Conservation (phyloP, 1,284 basidiomycete genomes). For the Sphagnurus paluster region DNA sequence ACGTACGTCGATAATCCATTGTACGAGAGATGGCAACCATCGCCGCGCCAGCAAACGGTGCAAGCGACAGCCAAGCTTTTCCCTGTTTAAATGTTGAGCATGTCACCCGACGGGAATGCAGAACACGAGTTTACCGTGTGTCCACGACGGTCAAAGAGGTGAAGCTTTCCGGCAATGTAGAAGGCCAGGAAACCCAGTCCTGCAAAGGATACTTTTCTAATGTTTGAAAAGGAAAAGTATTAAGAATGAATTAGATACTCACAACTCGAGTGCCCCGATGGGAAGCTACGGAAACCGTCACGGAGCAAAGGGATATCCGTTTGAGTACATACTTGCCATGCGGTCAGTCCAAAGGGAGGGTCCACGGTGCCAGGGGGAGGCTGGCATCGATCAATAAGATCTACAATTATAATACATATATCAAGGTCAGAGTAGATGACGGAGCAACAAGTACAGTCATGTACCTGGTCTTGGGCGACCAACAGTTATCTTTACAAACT, state of each 20-base stretch:
- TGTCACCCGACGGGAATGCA: background rate
- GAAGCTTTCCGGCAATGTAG: conserved; percentile 90
- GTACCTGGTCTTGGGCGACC: conserved; percentile 86
- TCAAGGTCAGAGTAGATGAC: background rate
- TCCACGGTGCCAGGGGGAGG: conserved; percentile 68
- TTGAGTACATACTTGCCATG: conserved; percentile 79
- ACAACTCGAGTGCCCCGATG: conserved; percentile 89
- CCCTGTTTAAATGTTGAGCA: conserved; percentile 1
- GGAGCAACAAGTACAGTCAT: too few relatives aligned
- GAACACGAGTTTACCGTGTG: conserved; percentile 57
- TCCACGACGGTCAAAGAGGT: conserved; percentile 83
- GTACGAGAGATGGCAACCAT: conserved; percentile 91
- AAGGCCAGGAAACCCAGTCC: conserved; percentile 89
- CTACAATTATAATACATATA: conserved; percentile 31
- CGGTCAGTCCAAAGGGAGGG: conserved; percentile 74
- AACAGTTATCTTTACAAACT: conserved; percentile 85
- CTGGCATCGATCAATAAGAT: conserved; percentile 83
- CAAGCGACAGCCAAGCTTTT: conserved; percentile 85
- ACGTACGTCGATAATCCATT: conserved; percentile 85
- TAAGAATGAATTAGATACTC: conserved; percentile 26
- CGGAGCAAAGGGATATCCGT: conserved; percentile 56
- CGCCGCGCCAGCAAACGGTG: conserved; percentile 78
- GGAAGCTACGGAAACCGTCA: conserved; percentile 94
- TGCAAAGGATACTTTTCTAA: conserved; percentile 81
- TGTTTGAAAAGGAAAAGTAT: background rate